Evolutionary conservation across 2,329 filamentous ascomycete genomes (phyloP), one percentile per base, ranked within the genome.

Genomic region (Daldinia sp.): DNA sequence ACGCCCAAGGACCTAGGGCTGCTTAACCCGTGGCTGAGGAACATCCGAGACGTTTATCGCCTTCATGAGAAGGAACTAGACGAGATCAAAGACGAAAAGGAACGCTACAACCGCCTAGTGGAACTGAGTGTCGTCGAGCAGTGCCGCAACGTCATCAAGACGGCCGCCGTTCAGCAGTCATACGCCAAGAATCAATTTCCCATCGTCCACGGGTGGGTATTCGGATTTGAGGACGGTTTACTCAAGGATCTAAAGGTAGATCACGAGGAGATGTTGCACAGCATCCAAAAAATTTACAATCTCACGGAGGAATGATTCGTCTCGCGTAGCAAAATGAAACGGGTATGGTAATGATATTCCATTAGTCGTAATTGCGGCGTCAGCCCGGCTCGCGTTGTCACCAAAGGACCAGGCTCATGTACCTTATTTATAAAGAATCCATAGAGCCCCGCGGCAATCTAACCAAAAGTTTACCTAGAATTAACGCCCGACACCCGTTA

Each of bases 81-180:
- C 77, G 71, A 83, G 75, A 82, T 90, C 76, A 8, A 77, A 73
- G 79, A 89, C 79, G 81, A 84, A 78, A 72, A 82, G 6, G 82
- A 84, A 50, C 86, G 88, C 66, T 88, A 89, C 70, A 78, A 90
- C 68, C 89, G 89, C 65, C 81, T 97, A 58, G 90, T 93, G 50
- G 92, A 96, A 82, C 84, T 95, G 74, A 96, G 96, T 74, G 92
- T 97, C 49, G 77, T 88, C 35, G 87, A 91, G 77, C 90, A 93
- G 74, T 87, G 93, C 74, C 86, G 90, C 74, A 90, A 90, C 70
- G 82, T 97, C 67, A 88, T 90, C 81, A 89, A 93, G 82, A 93
- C 93, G 72, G 87, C 90, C 19, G 87, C 87, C 27, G 88, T 97
- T n/a, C 87, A 93, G 78, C 87, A 93, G 78, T 86, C 81, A 15